These are phyloP conservation scores for Aspergillus saccharolyticus DNA, from an alignment of 495 filamentous ascomycete species.

Conservation along the genomic window DNA sequence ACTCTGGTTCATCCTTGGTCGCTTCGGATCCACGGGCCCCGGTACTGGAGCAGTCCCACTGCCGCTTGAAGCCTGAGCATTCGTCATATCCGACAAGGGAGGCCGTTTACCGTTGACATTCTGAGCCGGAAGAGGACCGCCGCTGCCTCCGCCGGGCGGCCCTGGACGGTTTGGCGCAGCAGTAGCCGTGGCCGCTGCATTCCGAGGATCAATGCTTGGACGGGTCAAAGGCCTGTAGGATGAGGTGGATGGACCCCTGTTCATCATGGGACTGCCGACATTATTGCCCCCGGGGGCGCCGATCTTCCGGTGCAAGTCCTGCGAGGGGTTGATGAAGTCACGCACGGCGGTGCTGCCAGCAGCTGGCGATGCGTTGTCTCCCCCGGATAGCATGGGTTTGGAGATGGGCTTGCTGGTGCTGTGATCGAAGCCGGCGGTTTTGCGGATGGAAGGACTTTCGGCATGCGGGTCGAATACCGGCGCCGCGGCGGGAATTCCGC, in stretches of 20 bases:
- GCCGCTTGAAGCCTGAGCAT: conserved; percentile 26
- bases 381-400: conserved; percentile 32
- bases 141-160: conserved; percentile 10
- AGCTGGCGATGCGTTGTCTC: conserved; percentile 19
- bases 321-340: conserved; percentile 64
- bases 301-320: conserved; percentile 64
- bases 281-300: conserved; percentile 58
- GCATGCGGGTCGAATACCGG: conserved; percentile 74
- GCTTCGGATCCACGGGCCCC: conserved; percentile 33
- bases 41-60: conserved; percentile 19
- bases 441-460: conserved; percentile 82
- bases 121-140: conserved; percentile 22
- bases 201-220: conserved; percentile 32
- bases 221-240: conserved; percentile 43
- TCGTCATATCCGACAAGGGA: conserved; percentile 49
- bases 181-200: conserved; percentile 5
- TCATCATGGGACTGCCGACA: conserved; percentile 30
- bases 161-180: not conserved
- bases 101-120: conserved; percentile 42
- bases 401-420: conserved; percentile 62
- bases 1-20: conserved; percentile 16
- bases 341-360: conserved; percentile 21
- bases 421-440: conserved; percentile 86
- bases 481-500: conserved; percentile 27
- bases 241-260: conserved; percentile 33